phyloP scores from a whole-genome alignment of 768 basidiomycete species.

The Fibroporia radiculosa region DNA sequence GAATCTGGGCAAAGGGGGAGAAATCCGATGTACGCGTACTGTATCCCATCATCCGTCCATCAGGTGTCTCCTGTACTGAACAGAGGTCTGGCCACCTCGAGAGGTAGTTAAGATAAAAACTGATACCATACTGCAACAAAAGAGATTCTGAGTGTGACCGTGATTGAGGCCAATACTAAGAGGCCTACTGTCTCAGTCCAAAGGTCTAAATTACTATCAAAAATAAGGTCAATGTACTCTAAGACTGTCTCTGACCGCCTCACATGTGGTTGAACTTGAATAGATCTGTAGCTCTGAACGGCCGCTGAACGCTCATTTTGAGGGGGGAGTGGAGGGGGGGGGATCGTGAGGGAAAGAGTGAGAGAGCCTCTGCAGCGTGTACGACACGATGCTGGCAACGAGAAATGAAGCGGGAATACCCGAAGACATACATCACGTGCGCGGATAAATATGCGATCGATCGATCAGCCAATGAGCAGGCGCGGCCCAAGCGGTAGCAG shows the following conservation, averaged over 20 bases:
- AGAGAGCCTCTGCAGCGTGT: too few species aligned
- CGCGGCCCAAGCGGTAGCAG: too few species aligned
- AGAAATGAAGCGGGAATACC: too few species aligned
- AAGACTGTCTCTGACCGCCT: constrained; percentile 17
- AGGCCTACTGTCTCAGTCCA: constrained; percentile 91
- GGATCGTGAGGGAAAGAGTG: too few species aligned
- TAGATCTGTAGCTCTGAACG: constrained; percentile 84
- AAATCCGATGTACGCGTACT: constrained; percentile 40
- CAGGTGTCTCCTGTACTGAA: constrained; percentile 73
- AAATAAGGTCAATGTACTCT: neutral
- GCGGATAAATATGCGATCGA: too few species aligned
- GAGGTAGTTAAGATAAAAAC: constrained; percentile 85
- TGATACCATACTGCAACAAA: constrained; percentile 66
- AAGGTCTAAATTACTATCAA: constrained; percentile 77
- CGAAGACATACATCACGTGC: neutral
- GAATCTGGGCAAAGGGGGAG: constrained; percentile 1
- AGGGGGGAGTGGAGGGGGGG: neutral
- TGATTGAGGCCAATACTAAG: neutral
- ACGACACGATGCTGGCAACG: too few species aligned
- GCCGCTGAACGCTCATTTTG: constrained; percentile 75
- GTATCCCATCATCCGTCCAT: constrained; percentile 87
- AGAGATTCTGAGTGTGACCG: neutral
- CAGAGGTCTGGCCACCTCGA: constrained; percentile 91
- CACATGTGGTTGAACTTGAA: constrained; percentile 92
- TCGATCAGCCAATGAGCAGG: too few species aligned